Base-by-base conservation (phyloP, 2,329 filamentous ascomycete genomes). In the Scytalidium lignicola region DNA sequence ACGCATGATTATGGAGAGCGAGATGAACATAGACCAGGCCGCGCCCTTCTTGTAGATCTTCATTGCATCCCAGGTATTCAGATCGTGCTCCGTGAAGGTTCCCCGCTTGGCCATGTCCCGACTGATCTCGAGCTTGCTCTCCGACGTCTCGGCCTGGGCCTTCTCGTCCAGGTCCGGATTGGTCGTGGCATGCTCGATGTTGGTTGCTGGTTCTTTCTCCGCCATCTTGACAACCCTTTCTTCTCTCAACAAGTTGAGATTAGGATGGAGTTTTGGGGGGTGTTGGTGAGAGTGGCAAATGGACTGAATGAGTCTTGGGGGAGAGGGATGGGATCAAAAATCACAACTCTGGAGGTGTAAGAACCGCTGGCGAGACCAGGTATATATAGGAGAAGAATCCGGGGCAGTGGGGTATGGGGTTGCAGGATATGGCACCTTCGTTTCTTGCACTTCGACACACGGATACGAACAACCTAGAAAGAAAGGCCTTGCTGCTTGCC, bases 11-110 rank as follows among this genome's bases (percentile, higher is more conserved):
- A 46, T 7, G 3, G 63, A 58, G 23, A 62, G 57, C 7, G 65
- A 68, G n/a, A 68, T 55, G 40, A 65, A 28, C 19, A 67, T 52
- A 3, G 63, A 65, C 59, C 64, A 68, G 6, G 54, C 43, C 2
- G 29, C 43, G 40, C 46, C 49, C 21, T 44, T 48, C 10, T 18
- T 21, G 26, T 48, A 51, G 19, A 39, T 26, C 19, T 41, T 32
- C 9, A 51, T 17, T 20, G 40, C 46, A 12, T 51, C 15, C 22
- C 39, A 22, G 13, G 37, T 17, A 13, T 4, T 48, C 45, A 51
- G 15, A 8, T 20, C 17, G 21, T 51, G 46, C 49, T 51, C 45
- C 9, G 7, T 37, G 4, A 32, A 28, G 29, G 43, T 50, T 8
- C 28, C 47, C 12, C 45, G 21, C 22, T 46, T 41, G 13, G 48